Conservation (phyloP, 306 rosid species). For the Vigna radiata region DNA sequence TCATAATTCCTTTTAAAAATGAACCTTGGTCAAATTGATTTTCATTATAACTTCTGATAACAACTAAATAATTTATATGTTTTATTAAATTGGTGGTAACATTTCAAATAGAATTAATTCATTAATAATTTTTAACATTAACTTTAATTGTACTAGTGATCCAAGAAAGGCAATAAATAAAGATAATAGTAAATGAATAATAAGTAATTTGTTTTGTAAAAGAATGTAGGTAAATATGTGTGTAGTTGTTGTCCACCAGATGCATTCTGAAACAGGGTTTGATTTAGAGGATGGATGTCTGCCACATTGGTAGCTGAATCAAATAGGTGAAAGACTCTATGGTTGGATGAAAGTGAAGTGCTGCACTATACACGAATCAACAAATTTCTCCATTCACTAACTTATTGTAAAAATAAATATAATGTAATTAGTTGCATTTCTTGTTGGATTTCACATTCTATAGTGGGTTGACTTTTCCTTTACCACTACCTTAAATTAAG, state of each 20-base stretch:
- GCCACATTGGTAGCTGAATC: background rate
- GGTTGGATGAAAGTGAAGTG: conserved; percentile 32
- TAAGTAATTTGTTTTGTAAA: background rate
- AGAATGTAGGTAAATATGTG: background rate
- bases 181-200: too few relatives aligned
- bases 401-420: too few relatives aligned
- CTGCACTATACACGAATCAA: conserved; percentile 16
- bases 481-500: background rate
- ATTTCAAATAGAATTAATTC: too few relatives aligned
- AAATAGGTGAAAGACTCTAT: conserved; percentile 20
- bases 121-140: too few relatives aligned
- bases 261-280: conserved; percentile 7
- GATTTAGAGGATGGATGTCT: conserved; percentile 12
- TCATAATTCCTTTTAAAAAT: too few relatives aligned
- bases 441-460: background rate
- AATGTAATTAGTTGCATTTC: conserved; percentile 4
- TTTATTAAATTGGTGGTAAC: too few relatives aligned
- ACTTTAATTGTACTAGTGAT: too few relatives aligned
- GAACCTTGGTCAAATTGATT: too few relatives aligned
- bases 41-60: too few relatives aligned
- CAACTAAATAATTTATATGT: too few relatives aligned
- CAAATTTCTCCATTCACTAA: background rate
- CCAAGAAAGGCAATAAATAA: too few relatives aligned
- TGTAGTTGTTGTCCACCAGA: background rate
- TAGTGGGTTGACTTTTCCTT: conserved; percentile 16